Evolutionary conservation across 352 stramenopile genomes (phyloP).

Genomic region (Pythium insidiosum): DNA sequence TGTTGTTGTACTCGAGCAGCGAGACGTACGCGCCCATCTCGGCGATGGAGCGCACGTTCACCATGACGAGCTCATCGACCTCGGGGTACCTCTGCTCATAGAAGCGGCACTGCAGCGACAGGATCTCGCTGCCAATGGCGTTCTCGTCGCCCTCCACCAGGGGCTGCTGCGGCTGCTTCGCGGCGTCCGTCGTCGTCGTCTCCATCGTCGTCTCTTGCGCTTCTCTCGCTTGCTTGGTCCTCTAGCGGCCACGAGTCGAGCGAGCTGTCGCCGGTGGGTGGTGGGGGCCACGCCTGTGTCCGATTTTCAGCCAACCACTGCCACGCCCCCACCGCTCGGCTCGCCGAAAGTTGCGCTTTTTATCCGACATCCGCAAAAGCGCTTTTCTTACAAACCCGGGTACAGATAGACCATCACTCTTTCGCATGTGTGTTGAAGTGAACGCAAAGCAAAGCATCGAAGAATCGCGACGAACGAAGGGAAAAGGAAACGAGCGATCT

Average conservation of each 20-base stretch:
- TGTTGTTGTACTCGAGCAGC: slow-evolving; percentile 99
- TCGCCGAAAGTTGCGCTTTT: too few relatives aligned
- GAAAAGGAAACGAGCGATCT: not conserved
- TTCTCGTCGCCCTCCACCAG: slow-evolving; percentile 28
- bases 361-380: too few relatives aligned
- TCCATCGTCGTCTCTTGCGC: too few relatives aligned
- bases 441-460: not conserved
- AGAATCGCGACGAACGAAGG: not conserved
- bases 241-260: too few relatives aligned
- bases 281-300: too few relatives aligned
- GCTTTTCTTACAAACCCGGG: too few relatives aligned
- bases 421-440: not conserved
- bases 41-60: slow-evolving; percentile 94
- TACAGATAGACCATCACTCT: slow-evolving; percentile 6
- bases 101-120: slow-evolving; percentile 84
- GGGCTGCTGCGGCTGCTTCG: slow-evolving; percentile 6
- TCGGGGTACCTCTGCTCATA: slow-evolving; percentile 94
- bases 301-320: too few relatives aligned
- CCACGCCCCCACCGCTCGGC: too few relatives aligned
- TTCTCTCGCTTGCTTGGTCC: too few relatives aligned
- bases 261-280: too few relatives aligned
- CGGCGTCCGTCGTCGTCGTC: too few relatives aligned
- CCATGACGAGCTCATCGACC: slow-evolving; percentile 97
- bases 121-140: slow-evolving; percentile 49
- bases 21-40: slow-evolving; percentile 99